Evolutionary conservation across 2,329 filamentous ascomycete genomes (phyloP).

Genomic region (Rhinocladiella similis): DNA sequence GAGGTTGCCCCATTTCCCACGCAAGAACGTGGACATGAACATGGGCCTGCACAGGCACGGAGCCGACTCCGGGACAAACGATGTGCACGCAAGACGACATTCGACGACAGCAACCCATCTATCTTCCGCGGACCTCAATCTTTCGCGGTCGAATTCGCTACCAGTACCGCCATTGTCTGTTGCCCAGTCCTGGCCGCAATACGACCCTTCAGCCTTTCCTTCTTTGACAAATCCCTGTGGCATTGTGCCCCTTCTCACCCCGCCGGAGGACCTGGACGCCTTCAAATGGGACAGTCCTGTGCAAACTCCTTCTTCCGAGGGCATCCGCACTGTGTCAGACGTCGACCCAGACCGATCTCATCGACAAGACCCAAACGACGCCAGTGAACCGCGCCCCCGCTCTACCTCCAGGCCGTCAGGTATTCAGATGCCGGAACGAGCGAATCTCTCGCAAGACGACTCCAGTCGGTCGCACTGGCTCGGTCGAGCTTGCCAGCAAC

Average conservation of each 20-base stretch:
- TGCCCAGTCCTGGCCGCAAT: constrained; percentile 12
- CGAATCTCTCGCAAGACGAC: constrained; percentile 13
- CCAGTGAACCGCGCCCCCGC: constrained; percentile 7
- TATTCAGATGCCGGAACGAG: constrained; percentile 18
- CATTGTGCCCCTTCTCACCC: constrained; percentile 23
- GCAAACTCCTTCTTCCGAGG: constrained; percentile 2
- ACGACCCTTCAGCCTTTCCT: constrained; percentile 4
- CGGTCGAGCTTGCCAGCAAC: constrained; percentile 17
- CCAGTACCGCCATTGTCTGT: neutral
- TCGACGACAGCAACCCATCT: neutral
- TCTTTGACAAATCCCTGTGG: constrained; percentile 13
- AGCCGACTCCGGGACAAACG: neutral
- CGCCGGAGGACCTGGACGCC: constrained; percentile 32
- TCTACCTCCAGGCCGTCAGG: constrained; percentile 19
- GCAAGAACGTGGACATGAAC: neutral
- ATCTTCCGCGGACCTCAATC: neutral
- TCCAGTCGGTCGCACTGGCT: constrained; percentile 18
- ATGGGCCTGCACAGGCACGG: neutral
- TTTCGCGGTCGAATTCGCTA: neutral
- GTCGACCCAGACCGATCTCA: neutral
- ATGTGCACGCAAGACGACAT: neutral
- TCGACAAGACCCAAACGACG: constrained; percentile 4
- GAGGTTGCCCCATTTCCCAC: too few relatives aligned
- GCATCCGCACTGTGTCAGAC: constrained; percentile 12
- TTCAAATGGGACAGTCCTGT: constrained; percentile 27